phyloP scores from a whole-genome alignment of 2,329 filamentous ascomycete species.

The Fusarium scirpi region DNA sequence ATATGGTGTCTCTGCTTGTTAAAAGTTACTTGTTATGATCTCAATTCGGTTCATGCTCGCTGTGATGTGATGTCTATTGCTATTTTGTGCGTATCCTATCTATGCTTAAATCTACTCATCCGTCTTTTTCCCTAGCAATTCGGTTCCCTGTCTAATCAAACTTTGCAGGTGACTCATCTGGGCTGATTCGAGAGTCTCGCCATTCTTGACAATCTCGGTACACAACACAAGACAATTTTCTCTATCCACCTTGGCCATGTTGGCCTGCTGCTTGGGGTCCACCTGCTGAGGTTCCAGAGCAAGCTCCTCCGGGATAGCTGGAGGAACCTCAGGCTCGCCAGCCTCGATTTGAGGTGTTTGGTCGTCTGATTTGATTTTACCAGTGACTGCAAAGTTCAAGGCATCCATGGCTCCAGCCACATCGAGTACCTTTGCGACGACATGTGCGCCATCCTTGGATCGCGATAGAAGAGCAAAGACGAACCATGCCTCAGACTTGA shows the following conservation, averaged over 20 bases:
- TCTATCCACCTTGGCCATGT: slow-evolving; percentile 65
- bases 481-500: slow-evolving; percentile 72
- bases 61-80: slow-evolving; percentile 10
- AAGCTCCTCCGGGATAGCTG: slow-evolving; percentile 50
- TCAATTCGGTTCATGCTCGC: background rate
- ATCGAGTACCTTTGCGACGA: slow-evolving; percentile 59
- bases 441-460: slow-evolving; percentile 60
- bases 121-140: slow-evolving; percentile 53
- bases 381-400: slow-evolving; percentile 63
- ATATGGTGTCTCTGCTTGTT: slow-evolving; percentile 34
- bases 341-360: slow-evolving; percentile 41
- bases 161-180: slow-evolving; percentile 59
- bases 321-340: slow-evolving; percentile 12
- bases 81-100: background rate
- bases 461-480: slow-evolving; percentile 71
- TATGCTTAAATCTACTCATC: slow-evolving; percentile 13
- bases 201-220: slow-evolving; percentile 64
- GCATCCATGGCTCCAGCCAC: slow-evolving; percentile 57
- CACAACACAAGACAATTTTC: slow-evolving; percentile 72
- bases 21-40: slow-evolving; percentile 40
- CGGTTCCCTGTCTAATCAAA: slow-evolving; percentile 63
- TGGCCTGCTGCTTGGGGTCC: slow-evolving; percentile 57
- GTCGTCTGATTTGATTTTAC: slow-evolving; percentile 46
- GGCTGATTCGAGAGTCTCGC: slow-evolving; percentile 55
- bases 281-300: slow-evolving; percentile 62